Conservation (phyloP, 106 monocot genomes). For the Allium cepa region DNA sequence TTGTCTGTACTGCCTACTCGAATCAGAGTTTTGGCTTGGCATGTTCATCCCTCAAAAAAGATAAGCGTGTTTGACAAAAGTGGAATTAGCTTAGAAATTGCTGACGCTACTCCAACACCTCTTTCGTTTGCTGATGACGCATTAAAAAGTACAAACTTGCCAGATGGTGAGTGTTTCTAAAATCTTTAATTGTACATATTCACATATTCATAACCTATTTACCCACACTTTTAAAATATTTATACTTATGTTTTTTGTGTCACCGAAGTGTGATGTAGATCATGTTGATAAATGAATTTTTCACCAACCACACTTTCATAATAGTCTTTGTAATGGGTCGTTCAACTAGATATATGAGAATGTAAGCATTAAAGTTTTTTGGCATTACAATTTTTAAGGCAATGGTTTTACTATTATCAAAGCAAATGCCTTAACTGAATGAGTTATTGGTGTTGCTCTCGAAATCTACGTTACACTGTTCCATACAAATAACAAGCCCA, state of each 20-base stretch:
- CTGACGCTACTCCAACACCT: conserved; percentile 56
- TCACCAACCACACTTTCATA: neutral
- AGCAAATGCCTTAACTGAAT: too few species aligned
- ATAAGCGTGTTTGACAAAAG: conserved; percentile 19
- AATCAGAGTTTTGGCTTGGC: conserved; percentile 88
- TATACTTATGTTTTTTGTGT: too few species aligned
- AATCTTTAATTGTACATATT: neutral
- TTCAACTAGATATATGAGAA: too few species aligned
- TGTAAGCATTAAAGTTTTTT: too few species aligned
- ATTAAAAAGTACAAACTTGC: conserved; percentile 64
- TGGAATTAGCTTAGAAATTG: conserved; percentile 18
- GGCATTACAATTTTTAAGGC: too few species aligned
- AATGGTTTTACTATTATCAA: too few species aligned
- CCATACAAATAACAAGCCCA: too few species aligned
- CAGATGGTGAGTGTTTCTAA: conserved; percentile 55
- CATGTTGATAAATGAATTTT: too few species aligned
- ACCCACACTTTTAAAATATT: too few species aligned
- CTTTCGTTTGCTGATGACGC: conserved; percentile 88
- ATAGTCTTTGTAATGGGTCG: neutral
- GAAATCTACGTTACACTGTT: too few species aligned
- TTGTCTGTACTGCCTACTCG: conserved; percentile 55
- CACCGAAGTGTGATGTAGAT: too few species aligned
- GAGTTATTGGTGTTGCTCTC: too few species aligned
- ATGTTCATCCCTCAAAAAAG: conserved; percentile 64
- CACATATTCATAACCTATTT: neutral